Evolutionary conservation across 2,329 filamentous ascomycete genomes (phyloP).

Genomic region (Coniochaeta prunicola): DNA sequence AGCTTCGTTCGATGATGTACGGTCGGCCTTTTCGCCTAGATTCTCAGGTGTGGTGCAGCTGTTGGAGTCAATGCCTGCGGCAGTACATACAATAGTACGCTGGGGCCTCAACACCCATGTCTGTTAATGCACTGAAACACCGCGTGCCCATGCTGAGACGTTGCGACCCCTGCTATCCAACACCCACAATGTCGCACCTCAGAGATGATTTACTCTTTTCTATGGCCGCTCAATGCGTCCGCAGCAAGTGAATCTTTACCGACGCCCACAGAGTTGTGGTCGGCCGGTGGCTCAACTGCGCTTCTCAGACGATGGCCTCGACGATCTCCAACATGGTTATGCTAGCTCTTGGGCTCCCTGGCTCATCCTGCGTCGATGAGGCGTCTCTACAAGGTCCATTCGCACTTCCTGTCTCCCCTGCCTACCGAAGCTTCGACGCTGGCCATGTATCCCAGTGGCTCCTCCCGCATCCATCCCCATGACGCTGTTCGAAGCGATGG

Average conservation of each 20-base stretch:
- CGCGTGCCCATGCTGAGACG: slow-evolving; percentile 12
- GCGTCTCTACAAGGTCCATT: slow-evolving; percentile 5
- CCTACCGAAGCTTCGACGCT: slow-evolving; percentile 7
- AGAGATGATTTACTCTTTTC: neutral
- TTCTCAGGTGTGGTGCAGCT: neutral
- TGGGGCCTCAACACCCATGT: slow-evolving; percentile 5
- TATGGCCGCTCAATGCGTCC: neutral
- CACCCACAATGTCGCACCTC: neutral
- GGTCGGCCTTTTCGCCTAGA: neutral
- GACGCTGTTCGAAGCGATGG: neutral
- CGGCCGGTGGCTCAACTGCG: neutral
- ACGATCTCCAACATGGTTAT: slow-evolving; percentile 12
- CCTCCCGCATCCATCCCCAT: neutral
- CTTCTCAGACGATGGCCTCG: slow-evolving; percentile 1
- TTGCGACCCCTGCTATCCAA: slow-evolving; percentile 5
- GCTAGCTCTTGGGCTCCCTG: slow-evolving; percentile 5
- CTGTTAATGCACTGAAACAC: slow-evolving; percentile 11
- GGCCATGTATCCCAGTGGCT: neutral
- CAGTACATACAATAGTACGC: neutral
- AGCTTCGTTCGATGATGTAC: neutral
- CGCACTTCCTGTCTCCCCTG: slow-evolving; percentile 3
- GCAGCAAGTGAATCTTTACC: neutral
- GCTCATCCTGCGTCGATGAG: slow-evolving; percentile 13
- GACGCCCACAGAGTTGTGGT: neutral
- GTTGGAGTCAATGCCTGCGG: neutral